A percentile compares a stretch with the other conserved stretches of the same genome.
phyloP scores from a whole-genome alignment of 208 protist species.

The Naegleria fowleri region DNA sequence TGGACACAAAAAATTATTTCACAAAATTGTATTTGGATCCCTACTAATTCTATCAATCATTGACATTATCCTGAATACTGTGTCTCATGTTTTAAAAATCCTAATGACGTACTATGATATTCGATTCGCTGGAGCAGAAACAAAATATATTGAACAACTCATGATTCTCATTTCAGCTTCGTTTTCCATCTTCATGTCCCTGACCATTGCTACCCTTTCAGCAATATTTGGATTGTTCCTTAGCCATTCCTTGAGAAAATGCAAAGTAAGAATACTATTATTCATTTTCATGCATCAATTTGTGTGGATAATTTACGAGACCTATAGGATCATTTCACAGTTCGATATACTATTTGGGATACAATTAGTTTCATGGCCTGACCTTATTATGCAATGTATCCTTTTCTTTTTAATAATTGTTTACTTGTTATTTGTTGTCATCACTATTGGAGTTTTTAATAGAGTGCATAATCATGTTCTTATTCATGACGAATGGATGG shows the following conservation, averaged over 20 bases:
- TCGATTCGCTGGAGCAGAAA: neutral
- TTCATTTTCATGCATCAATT: neutral
- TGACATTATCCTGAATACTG: neutral
- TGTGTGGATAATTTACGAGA: neutral
- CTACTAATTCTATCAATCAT: neutral
- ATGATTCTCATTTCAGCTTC: neutral
- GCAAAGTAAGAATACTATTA: neutral
- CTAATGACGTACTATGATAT: neutral
- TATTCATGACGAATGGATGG: neutral
- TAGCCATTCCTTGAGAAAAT: neutral
- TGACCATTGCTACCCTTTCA: neutral
- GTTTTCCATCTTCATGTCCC: neutral
- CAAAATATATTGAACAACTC: neutral
- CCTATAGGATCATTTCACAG: neutral
- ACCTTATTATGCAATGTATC: neutral
- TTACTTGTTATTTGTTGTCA: neutral
- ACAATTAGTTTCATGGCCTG: neutral
- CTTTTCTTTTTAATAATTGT: neutral
- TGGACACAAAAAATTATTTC: neutral
- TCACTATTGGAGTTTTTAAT: neutral
- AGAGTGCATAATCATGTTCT: neutral
- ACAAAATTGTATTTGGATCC: neutral
- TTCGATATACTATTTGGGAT: neutral
- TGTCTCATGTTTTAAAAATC: neutral
- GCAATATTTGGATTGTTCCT: neutral